A percentile compares a stretch with the other conserved stretches of the same genome.
These are phyloP conservation scores for Irpex lacteus DNA, from an alignment of 1,284 basidiomycete genomes.

Conservation along the genomic window DNA sequence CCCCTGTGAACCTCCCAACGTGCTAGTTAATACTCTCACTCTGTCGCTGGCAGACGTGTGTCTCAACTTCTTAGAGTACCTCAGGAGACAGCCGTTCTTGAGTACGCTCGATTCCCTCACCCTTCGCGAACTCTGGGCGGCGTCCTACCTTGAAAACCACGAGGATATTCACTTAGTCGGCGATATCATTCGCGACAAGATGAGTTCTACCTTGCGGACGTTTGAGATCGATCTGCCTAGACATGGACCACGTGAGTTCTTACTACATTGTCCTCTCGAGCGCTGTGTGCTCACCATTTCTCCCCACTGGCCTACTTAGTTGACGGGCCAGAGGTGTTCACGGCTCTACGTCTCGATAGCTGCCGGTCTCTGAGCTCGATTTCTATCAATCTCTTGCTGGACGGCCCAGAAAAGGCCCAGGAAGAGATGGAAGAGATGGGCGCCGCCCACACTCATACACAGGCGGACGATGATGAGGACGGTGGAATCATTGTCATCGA, in stretches of 20 bases:
- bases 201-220: background rate
- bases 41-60: slow-evolving; percentile 12
- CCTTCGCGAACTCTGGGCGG: slow-evolving; percentile 8
- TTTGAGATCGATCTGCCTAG: slow-evolving; percentile 9
- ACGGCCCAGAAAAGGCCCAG: background rate
- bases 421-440: background rate
- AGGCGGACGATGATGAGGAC: background rate
- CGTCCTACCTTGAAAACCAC: slow-evolving; percentile 7
- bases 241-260: slow-evolving; percentile 2
- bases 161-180: slow-evolving; percentile 7
- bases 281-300: no score
- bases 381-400: slow-evolving; percentile 4
- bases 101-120: slow-evolving; percentile 6
- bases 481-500: background rate
- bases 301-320: background rate
- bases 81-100: slow-evolving; percentile 10
- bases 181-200: slow-evolving; percentile 4
- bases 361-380: slow-evolving; percentile 1
- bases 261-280: background rate
- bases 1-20: background rate
- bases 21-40: slow-evolving; percentile 3
- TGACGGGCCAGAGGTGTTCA: background rate
- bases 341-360: background rate
- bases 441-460: background rate
- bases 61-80: slow-evolving; percentile 10